Base-by-base conservation (phyloP, 805 yeast species). In the Ogataea henricii region DNA sequence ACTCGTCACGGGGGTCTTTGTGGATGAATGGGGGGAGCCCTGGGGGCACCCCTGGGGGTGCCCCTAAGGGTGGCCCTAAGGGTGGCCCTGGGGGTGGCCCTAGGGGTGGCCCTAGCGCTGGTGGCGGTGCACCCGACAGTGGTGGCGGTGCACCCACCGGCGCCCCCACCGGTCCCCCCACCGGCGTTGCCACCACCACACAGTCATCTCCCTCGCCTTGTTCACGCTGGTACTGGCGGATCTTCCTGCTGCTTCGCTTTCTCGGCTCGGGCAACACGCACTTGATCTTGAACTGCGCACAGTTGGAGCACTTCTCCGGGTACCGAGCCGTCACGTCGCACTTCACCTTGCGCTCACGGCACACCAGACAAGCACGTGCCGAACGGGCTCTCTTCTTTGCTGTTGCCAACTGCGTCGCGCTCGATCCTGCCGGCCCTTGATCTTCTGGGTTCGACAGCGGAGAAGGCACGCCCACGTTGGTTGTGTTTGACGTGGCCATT, bases 321-420 rank as follows among this genome's bases (percentile, higher is more conserved):
- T 72, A 71, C 46, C 70, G 76, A 27, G 64, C 63, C 12, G 73
- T 85, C 10, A 85, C 87, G 59, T 84, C 89, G 67, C 95, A 87
- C 29, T 90, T 77, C n/a, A 87, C 94, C 58, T 87, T 87, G 29
- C 94, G 71, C 6, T 84, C 77, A 46, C 89, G 82, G 60, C 94
- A 87, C n/a, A 86, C 85, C 34, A 79, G 76, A 60, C 94, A 86
- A 2, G 91, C 92, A 40, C 88, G 67, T 7, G 86, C 70, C 0
- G 89, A 86, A 43, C 91, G 69, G 40, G 86, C 78, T 53, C 82
- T 59, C 29, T 49, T 57, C 73, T 78, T 43, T 32, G 25, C 33
- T 5, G 35, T 35, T 21, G 25, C 46, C 25, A 40, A 37, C 30
- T 41, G 12, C 18, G 26, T 4, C n/a, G 22, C 10, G 3, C 22